Percentiles rank a stretch among this genome's conserved stretches.
Evolutionary conservation across 2,329 filamentous ascomycete species (phyloP).

Genomic region (Aspergillus aculeatinus): DNA sequence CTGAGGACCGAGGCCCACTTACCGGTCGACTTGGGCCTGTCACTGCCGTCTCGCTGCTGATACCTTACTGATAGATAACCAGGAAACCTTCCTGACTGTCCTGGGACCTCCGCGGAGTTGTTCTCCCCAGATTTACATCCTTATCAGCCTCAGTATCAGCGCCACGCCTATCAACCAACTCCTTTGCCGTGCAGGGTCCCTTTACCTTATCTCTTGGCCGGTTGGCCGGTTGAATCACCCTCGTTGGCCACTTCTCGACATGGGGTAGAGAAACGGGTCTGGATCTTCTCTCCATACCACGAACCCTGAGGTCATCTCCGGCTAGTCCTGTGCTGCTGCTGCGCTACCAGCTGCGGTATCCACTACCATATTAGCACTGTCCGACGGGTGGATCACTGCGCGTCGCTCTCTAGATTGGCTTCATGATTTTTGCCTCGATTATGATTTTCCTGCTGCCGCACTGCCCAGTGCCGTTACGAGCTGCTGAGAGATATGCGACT

Average conservation of each 20-base stretch:
- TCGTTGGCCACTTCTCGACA: not conserved
- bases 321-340: not conserved
- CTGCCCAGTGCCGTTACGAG: not conserved
- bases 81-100: not conserved
- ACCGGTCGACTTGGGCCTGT: not conserved
- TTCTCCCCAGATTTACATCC: constrained; percentile 1
- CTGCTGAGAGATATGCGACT: not conserved
- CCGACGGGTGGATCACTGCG: not conserved
- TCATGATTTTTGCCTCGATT: not conserved
- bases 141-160: constrained; percentile 5
- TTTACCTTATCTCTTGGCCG: constrained; percentile 1
- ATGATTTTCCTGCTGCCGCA: not conserved
- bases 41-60: not conserved
- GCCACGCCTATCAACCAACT: constrained; percentile 1
- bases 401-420: constrained; percentile 1
- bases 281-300: constrained; percentile 2
- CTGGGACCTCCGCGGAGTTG: constrained; percentile 2
- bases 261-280: not conserved
- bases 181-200: constrained; percentile 6
- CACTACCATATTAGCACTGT: constrained; percentile 1
- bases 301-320: constrained; percentile 10
- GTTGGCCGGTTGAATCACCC: not conserved
- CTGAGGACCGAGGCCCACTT: constrained; percentile 1
- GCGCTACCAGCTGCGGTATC: constrained; percentile 2
- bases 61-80: not conserved